These are phyloP conservation scores for Ceriops zippeliana DNA, from an alignment of 345 rosid species.

Conservation along the genomic window DNA sequence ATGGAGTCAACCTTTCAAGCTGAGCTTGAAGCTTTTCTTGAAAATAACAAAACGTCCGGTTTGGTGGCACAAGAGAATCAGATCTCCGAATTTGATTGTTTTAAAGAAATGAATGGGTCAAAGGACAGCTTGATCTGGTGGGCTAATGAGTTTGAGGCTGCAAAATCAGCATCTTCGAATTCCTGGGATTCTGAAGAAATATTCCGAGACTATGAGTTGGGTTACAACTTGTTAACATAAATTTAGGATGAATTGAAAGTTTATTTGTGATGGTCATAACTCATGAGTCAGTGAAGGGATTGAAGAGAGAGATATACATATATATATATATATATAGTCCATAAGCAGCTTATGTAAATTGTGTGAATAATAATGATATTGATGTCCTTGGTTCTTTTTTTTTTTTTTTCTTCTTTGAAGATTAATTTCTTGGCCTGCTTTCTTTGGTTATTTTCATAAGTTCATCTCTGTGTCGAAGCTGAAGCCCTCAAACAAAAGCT, in stretches of 20 bases:
- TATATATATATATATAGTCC: background rate
- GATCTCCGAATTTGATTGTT: slow-evolving; percentile 46
- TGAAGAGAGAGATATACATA: too few relatives aligned
- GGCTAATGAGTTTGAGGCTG: slow-evolving; percentile 51
- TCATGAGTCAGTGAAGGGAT: slow-evolving; percentile 19
- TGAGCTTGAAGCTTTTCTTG: slow-evolving; percentile 37
- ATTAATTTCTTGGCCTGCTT: too few relatives aligned
- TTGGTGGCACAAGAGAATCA: slow-evolving; percentile 35
- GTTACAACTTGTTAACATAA: slow-evolving; percentile 38
- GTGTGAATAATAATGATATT: slow-evolving; percentile 50
- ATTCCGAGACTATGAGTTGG: slow-evolving; percentile 62
- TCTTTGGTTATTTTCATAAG: too few relatives aligned
- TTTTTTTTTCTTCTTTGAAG: too few relatives aligned
- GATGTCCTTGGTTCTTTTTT: background rate
- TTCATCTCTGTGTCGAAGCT: too few relatives aligned
- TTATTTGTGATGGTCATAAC: slow-evolving; percentile 24
- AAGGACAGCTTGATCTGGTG: slow-evolving; percentile 58
- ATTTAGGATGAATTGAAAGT: slow-evolving; percentile 9
- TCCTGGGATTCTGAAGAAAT: slow-evolving; percentile 65
- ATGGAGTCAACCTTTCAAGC: slow-evolving; percentile 30
- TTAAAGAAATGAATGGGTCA: slow-evolving; percentile 43
- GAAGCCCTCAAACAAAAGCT: too few relatives aligned
- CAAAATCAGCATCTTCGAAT: slow-evolving; percentile 50
- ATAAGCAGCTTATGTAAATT: slow-evolving; percentile 40
- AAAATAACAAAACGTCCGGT: slow-evolving; percentile 21